These are phyloP conservation scores for Eurotiales sp. DNA, from an alignment of 2,329 filamentous ascomycete species.

Conservation along the genomic window DNA sequence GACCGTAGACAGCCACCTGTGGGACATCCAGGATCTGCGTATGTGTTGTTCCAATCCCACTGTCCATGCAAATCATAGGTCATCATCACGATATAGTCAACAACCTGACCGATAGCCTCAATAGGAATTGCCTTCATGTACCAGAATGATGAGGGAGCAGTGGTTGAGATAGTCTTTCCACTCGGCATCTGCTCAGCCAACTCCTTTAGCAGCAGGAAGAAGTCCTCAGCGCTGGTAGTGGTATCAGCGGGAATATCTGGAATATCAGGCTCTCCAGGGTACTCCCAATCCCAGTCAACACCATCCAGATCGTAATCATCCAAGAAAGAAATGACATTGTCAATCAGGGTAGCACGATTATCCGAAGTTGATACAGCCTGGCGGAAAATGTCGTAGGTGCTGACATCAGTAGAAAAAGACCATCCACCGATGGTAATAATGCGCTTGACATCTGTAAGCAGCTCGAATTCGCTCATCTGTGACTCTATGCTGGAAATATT, in stretches of 20 bases:
- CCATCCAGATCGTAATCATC: background rate
- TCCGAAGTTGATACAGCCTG: background rate
- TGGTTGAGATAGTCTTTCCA: background rate
- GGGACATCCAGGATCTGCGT: conserved; percentile 19
- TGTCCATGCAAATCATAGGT: conserved; percentile 30
- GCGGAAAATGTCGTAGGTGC: background rate
- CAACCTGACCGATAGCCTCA: background rate
- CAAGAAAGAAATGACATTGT: background rate
- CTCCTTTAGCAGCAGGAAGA: background rate
- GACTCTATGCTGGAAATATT: background rate
- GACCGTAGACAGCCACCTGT: conserved; percentile 30
- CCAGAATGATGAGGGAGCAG: background rate
- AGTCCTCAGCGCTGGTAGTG: background rate
- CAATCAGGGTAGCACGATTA: background rate
- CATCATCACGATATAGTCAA: background rate
- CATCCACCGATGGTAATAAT: background rate
- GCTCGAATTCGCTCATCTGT: background rate
- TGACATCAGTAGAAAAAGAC: background rate
- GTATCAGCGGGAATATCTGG: background rate
- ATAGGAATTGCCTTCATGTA: background rate
- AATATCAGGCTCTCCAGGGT: conserved; percentile 3
- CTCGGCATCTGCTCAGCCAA: background rate
- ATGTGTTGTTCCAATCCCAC: conserved; percentile 24
- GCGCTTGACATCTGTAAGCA: background rate
- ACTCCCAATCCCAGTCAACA: background rate